phyloP scores from a whole-genome alignment of 2,329 filamentous ascomycete genomes.

The Ambrosiella xylebori region DNA sequence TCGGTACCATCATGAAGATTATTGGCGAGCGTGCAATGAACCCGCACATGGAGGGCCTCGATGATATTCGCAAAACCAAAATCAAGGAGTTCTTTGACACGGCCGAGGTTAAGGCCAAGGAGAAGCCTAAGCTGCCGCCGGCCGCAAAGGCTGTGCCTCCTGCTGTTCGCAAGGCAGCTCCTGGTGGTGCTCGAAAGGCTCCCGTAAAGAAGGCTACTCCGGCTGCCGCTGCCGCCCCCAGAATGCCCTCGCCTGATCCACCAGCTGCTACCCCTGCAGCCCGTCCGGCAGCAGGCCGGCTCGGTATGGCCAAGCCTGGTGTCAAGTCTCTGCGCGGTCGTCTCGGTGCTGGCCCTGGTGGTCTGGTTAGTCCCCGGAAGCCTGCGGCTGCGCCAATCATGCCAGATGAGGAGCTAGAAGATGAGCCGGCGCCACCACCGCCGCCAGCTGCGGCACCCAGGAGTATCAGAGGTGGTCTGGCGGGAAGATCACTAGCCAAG shows the following conservation, averaged over 20 bases:
- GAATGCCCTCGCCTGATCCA: slow-evolving; percentile 15
- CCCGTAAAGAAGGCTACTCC: slow-evolving; percentile 28
- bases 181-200: slow-evolving; percentile 25
- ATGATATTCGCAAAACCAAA: slow-evolving; percentile 90
- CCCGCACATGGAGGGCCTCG: slow-evolving; percentile 73
- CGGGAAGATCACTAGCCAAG: slow-evolving; percentile 70
- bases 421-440: slow-evolving; percentile 31
- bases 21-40: slow-evolving; percentile 94
- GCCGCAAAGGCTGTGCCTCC: slow-evolving; percentile 34
- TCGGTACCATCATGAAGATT: slow-evolving; percentile 96
- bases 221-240: slow-evolving; percentile 21
- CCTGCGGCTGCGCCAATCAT: slow-evolving; percentile 30
- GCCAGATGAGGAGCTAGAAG: slow-evolving; percentile 39
- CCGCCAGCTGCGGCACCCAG: slow-evolving; percentile 43
- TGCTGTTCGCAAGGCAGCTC: slow-evolving; percentile 27
- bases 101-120: slow-evolving; percentile 30
- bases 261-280: slow-evolving; percentile 37
- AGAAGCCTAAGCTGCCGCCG: slow-evolving; percentile 68
- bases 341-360: slow-evolving; percentile 28
- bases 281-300: slow-evolving; percentile 34
- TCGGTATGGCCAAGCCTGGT: slow-evolving; percentile 32
- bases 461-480: slow-evolving; percentile 62
- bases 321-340: slow-evolving; percentile 45
- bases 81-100: slow-evolving; percentile 81
- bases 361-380: slow-evolving; percentile 35